Base-by-base conservation (phyloP, 2,329 filamentous ascomycete species). In the Pyricularia sp. region DNA sequence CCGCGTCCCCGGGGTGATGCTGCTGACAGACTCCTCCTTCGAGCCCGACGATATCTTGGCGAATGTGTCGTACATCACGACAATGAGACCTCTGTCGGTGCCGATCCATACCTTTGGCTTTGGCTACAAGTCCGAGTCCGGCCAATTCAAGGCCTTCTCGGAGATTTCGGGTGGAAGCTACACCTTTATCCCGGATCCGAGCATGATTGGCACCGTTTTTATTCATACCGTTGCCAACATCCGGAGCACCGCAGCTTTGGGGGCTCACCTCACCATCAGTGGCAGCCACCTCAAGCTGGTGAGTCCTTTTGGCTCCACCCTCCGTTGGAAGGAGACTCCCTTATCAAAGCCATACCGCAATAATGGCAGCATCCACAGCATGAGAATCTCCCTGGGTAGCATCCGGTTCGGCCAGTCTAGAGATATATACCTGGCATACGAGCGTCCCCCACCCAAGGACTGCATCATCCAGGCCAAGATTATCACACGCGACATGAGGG, bases 141-240 rank as follows among this genome's bases (percentile, higher is more conserved):
- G 83, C 0, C 77, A 89, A 23, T 78, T 90, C 68, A 86, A 87
- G 76, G 85, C 86, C 2, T 85, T 90, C 65, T 82, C 86, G 1
- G 86, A 89, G 72, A 77, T 84, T 65, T 82, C 84, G 0, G 78
- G 81, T 2, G 87, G 87, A 1, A 86, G 83, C 73, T 90, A 87
- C 69, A 79, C 85, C 10, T 89, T 88, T 71, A 89, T 89, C 23
- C 84, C 86, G 0, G 86, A 89, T 68, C 82, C 85, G 0, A 84
- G 86, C 70, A 88, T 89, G 85, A 85, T 89, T 70, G 84, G 84
- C 3, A 89, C 87, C 2, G 85, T 87, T 3, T 88, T 89, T 70
- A 81, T 88, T 3, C 85, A 89, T 72, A 85, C 87, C 1, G 81
- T 88, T 2, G 86, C 87, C 23, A 88, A 89, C 71, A 74, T 89